Percentiles rank a stretch among this genome's conserved stretches.
Evolutionary conservation across 2,329 filamentous ascomycete species (phyloP).

Genomic region (Colletotrichum spaethianum): DNA sequence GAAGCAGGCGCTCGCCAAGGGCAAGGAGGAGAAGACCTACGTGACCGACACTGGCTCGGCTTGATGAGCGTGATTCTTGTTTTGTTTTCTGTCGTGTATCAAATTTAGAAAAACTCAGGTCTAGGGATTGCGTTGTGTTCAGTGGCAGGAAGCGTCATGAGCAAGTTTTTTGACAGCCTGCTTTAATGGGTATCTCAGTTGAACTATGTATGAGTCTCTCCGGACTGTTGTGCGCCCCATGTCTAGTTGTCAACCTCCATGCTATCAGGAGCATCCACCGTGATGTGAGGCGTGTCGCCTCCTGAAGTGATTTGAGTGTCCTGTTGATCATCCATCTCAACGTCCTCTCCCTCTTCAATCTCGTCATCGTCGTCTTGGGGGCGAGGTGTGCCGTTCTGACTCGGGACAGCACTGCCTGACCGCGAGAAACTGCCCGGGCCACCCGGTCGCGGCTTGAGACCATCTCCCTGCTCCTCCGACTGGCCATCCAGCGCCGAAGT

Average conservation of each 20-base stretch:
- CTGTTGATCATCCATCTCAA: constrained; percentile 69
- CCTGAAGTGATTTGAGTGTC: constrained; percentile 52
- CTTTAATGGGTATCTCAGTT: constrained; percentile 40
- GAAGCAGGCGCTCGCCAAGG: constrained; percentile 66
- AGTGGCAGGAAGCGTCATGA: constrained; percentile 18
- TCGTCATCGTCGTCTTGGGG: constrained; percentile 50
- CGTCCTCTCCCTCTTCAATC: constrained; percentile 66
- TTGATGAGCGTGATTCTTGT: background rate
- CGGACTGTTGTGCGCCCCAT: background rate
- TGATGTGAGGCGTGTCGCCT: constrained; percentile 64
- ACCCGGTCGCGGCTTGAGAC: constrained; percentile 39
- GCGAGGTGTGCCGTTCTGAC: constrained; percentile 55
- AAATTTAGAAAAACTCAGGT: background rate
- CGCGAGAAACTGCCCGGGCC: constrained; percentile 48
- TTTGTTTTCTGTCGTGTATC: background rate
- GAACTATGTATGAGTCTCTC: constrained; percentile 21
- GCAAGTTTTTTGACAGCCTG: background rate
- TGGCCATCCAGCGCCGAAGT: constrained; percentile 51
- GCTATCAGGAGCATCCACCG: constrained; percentile 65
- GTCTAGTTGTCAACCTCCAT: constrained; percentile 73
- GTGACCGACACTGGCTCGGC: constrained; percentile 11
- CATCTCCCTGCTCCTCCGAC: constrained; percentile 50
- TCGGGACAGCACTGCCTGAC: constrained; percentile 55
- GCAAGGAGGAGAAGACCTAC: constrained; percentile 55
- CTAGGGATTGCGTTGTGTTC: constrained; percentile 14